Conservation (phyloP, 2,329 filamentous ascomycete genomes). For the Alternaria consortialis region DNA sequence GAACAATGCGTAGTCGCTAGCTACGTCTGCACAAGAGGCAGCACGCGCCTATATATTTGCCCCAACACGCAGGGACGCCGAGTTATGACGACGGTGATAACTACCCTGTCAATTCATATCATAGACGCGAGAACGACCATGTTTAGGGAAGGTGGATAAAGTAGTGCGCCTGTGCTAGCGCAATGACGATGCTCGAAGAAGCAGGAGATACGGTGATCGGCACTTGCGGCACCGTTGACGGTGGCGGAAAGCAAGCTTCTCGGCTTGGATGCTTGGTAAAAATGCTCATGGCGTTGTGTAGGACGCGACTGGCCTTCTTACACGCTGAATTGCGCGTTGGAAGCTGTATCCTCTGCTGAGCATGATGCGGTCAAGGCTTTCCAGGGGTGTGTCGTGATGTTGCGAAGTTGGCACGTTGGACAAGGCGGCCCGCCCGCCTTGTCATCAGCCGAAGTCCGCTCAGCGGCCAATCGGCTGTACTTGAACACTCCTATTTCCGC, state of each 20-base stretch:
- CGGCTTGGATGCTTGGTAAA: constrained; percentile 3
- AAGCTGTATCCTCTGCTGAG: neutral
- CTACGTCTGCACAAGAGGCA: neutral
- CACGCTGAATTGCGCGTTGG: neutral
- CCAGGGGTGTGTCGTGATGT: neutral
- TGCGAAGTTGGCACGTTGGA: constrained; percentile 2
- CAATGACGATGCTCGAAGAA: constrained; percentile 27
- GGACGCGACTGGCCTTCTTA: neutral
- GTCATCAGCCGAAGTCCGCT: neutral
- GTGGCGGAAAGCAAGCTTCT: constrained; percentile 22
- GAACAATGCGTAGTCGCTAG: constrained; percentile 7
- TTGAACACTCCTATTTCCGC: neutral
- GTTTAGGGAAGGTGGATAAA: constrained; percentile 41
- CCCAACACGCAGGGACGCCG: neutral
- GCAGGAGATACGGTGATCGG: constrained; percentile 39
- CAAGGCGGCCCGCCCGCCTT: neutral
- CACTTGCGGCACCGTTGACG: constrained; percentile 19
- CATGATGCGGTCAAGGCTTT: constrained; percentile 2
- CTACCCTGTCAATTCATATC: constrained; percentile 18
- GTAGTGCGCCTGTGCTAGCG: constrained; percentile 21
- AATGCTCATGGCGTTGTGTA: neutral
- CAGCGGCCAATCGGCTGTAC: neutral
- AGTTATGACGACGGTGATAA: constrained; percentile 5
- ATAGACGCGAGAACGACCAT: constrained; percentile 17
- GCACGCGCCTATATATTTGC: constrained; percentile 13